Percentiles rank a stretch among this genome's conserved stretches.
Evolutionary conservation across 116 monocot genomes (phyloP).

Genomic region (Posidonia oceanica): DNA sequence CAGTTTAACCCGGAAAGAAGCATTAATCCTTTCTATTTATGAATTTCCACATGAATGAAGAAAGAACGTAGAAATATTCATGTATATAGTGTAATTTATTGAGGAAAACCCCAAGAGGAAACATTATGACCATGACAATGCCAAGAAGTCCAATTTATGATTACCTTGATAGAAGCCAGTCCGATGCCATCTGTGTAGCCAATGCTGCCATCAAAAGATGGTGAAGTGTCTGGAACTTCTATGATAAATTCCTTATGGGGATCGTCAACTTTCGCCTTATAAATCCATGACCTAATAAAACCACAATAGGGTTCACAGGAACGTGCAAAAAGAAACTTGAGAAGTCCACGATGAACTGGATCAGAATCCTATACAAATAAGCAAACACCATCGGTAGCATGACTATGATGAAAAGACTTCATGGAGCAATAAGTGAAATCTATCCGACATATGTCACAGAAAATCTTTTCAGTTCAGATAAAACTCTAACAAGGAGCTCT

Average conservation of each 20-base stretch:
- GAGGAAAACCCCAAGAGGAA: neutral
- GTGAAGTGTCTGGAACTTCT: constrained; percentile 13
- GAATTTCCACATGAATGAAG: neutral
- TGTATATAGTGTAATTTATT: neutral
- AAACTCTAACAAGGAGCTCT: too few species aligned
- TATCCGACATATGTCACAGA: too few species aligned
- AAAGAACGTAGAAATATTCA: neutral
- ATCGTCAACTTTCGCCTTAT: constrained; percentile 61
- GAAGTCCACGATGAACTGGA: constrained; percentile 50
- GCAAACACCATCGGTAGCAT: neutral
- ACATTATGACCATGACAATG: constrained; percentile 1
- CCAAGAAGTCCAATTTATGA: neutral
- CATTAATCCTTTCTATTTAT: neutral
- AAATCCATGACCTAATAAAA: constrained; percentile 93
- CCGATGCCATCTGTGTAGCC: constrained; percentile 11
- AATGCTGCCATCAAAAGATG: constrained; percentile 6
- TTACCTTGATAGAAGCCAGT: constrained; percentile 48
- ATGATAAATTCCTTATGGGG: constrained; percentile 77
- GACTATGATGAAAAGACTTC: neutral
- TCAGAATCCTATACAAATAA: constrained; percentile 66
- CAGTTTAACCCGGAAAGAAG: neutral
- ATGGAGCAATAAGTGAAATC: neutral
- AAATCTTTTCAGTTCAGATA: too few species aligned
- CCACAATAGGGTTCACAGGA: constrained; percentile 72
- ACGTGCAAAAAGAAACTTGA: constrained; percentile 68